Percentiles rank a stretch among this genome's conserved stretches.
Conservation (phyloP, 345 rosid genomes). For the Brassica nigra region DNA sequence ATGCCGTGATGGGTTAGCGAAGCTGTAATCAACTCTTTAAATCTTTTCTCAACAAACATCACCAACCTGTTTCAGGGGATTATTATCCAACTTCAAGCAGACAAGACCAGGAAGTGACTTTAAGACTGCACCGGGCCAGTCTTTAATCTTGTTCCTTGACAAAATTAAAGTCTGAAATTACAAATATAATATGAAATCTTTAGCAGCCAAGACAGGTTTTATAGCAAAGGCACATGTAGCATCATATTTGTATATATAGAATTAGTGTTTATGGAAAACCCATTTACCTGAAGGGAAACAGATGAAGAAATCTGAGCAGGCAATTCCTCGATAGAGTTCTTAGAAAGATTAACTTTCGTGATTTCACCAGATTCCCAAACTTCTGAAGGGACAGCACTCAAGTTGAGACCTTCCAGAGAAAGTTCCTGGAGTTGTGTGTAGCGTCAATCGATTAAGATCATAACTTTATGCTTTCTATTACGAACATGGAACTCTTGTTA, state of each 20-base stretch:
- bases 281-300: constrained; percentile 64
- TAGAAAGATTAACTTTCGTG: constrained; percentile 72
- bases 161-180: constrained; percentile 66
- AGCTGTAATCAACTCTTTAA: background rate
- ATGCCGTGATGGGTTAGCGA: constrained; percentile 30
- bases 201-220: background rate
- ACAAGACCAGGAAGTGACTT: constrained; percentile 65
- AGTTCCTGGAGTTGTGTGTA: constrained; percentile 60
- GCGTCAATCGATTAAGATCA: constrained; percentile 10
- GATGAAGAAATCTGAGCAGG: constrained; percentile 76
- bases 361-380: constrained; percentile 80
- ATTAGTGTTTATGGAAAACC: background rate
- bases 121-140: constrained; percentile 75
- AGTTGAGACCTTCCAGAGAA: constrained; percentile 67
- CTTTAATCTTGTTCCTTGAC: constrained; percentile 77
- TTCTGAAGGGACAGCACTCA: constrained; percentile 77
- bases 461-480: background rate
- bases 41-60: constrained; percentile 1
- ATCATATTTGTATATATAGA: constrained; percentile 3
- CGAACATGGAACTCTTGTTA: background rate
- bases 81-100: constrained; percentile 82
- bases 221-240: background rate
- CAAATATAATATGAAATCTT: background rate
- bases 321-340: constrained; percentile 76
- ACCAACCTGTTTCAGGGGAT: constrained; percentile 69